Evolutionary conservation across 2,329 filamentous ascomycete genomes (phyloP), one percentile per base, ranked within the genome.

Genomic region (Venturia nashicola): DNA sequence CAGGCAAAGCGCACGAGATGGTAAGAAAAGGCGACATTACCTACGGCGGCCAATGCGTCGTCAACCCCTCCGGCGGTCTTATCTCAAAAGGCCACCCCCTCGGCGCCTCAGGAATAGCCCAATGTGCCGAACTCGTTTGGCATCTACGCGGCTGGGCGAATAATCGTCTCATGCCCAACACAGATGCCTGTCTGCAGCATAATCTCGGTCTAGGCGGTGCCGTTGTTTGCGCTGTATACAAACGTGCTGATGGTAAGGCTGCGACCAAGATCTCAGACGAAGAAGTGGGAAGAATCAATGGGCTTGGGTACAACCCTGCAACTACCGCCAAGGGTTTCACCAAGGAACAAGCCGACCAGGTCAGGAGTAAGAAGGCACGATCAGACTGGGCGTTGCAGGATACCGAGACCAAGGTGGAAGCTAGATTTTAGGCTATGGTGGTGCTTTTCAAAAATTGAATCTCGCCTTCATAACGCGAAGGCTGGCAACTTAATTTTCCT

Each of bases 61-160:
- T 97, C 74, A 97, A 97, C 77, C 93, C 93, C 1, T 96, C 90
- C 0, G 94, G 93, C 54, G 94, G 94, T 1, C 83, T 97, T 64
- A 97, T 97, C 71, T 94, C 89, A 67, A 97, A 97, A 80, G 94
- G 93, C 48, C 93, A 97, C 75, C 93, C 94, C 0, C 85, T 97
- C 4, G 93, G 93, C 42, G 93, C 93, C 0, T 96, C 91, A 0
- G 93, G 94, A n/a, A 82, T 97, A 62, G 94, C 93, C 14, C 93
- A 97, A 78, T 97, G 92, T 73, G 90, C 93, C 5, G 93, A 97
- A 78, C 80, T 97, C 14, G 89, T 95, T 36, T 97, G 93, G 93
- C 93, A 97, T 72, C 80, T 97, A 70, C 85, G 93, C 68, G 93
- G 93, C 14, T 97, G 93, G 93, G 93, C 93, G 23, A 96, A 94